phyloP scores from a whole-genome alignment of 345 rosid genomes.

The Combretum micranthum region DNA sequence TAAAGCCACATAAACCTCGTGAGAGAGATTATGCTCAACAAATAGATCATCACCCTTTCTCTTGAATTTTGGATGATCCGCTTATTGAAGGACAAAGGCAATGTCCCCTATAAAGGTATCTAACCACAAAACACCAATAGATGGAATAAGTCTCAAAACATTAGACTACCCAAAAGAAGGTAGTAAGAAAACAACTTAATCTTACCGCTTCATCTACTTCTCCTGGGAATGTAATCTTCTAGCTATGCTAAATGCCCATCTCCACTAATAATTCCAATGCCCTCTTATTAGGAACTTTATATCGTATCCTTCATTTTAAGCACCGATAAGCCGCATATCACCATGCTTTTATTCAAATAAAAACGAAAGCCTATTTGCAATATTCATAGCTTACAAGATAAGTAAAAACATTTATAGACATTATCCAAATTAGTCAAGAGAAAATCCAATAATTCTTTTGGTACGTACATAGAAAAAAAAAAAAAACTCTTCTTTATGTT shows the following conservation, averaged over 20 bases:
- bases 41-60: constrained; percentile 80
- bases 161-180: too few relatives aligned
- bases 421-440: too few relatives aligned
- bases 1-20: constrained; percentile 94
- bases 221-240: constrained; percentile 84
- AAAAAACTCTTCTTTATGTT: too few relatives aligned
- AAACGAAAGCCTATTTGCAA: too few relatives aligned
- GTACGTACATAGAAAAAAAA: too few relatives aligned
- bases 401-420: too few relatives aligned
- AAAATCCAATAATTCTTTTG: too few relatives aligned
- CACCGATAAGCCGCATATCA: too few relatives aligned
- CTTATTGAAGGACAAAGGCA: constrained; percentile 76
- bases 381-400: too few relatives aligned
- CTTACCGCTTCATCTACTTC: constrained; percentile 91
- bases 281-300: constrained; percentile 70
- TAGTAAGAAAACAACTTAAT: neutral
- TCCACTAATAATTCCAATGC: constrained; percentile 77
- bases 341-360: too few relatives aligned
- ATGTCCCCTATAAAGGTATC: constrained; percentile 85
- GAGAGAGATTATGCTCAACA: constrained; percentile 70
- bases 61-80: constrained; percentile 84
- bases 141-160: neutral
- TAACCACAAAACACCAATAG: constrained; percentile 45
- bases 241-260: constrained; percentile 88
- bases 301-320: too few relatives aligned